Percentiles rank a stretch among this genome's conserved stretches.
Evolutionary conservation across 768 basidiomycete species (phyloP).

Genomic region (Serendipita sp.): DNA sequence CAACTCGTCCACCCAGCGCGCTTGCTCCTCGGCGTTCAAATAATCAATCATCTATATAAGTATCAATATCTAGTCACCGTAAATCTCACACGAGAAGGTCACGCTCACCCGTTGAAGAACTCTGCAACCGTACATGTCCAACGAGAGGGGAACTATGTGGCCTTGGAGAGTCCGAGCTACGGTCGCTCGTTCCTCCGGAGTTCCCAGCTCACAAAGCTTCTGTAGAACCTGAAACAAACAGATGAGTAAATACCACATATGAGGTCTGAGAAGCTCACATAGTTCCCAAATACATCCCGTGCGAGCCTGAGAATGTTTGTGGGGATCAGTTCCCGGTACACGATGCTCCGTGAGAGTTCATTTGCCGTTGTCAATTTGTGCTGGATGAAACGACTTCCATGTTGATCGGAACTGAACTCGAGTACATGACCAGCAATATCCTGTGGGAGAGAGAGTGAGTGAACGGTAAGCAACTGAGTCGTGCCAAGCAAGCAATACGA

Average conservation of each 20-base stretch:
- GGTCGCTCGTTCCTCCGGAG: constrained; percentile 50
- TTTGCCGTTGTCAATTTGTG: constrained; percentile 62
- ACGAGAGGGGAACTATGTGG: constrained; percentile 55
- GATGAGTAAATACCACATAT: constrained; percentile 7
- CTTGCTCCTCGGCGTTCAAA: constrained; percentile 64
- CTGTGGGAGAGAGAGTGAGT: constrained; percentile 24
- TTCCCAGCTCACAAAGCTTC: constrained; percentile 81
- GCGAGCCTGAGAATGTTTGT: constrained; percentile 58
- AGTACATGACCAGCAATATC: constrained; percentile 73
- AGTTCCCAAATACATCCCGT: constrained; percentile 92
- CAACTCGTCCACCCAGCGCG: constrained; percentile 56
- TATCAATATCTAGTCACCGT: constrained; percentile 3
- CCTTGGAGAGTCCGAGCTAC: constrained; percentile 63
- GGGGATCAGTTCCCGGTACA: constrained; percentile 83
- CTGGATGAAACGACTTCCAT: constrained; percentile 97
- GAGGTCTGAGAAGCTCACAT: constrained; percentile 33
- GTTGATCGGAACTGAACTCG: constrained; percentile 89
- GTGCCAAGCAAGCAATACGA: neutral
- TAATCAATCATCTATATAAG: constrained; percentile 61
- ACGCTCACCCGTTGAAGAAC: constrained; percentile 73
- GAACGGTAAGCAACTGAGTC: too few relatives aligned
- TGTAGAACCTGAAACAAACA: constrained; percentile 56
- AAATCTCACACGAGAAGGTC: constrained; percentile 5
- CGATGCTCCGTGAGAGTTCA: constrained; percentile 58
- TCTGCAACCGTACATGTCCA: constrained; percentile 93